Evolutionary conservation across 495 filamentous ascomycete genomes (phyloP), one percentile per base, ranked within the genome.

Genomic region (Annulohypoxylon moriforme): DNA sequence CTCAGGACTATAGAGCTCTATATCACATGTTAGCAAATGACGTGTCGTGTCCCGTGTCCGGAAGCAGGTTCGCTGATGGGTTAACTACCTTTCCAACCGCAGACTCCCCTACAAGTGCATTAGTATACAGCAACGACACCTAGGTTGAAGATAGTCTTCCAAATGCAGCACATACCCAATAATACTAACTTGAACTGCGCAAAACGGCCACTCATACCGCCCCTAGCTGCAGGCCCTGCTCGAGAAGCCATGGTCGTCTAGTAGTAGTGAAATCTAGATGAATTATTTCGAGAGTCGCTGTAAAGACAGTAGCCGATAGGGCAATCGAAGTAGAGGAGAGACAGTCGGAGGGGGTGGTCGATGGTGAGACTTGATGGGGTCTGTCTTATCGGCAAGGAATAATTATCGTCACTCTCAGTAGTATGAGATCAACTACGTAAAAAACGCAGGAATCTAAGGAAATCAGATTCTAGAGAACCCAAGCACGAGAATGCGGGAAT

Each of bases 161-260:
- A 55, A 49, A 27, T 40, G 25, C 9, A 29, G 14, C 52, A 67
- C 88, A 67, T 87, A 97, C 96, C 96, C 68, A 99, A 85, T 76
- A 99, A 85, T 64, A 99, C 96, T 75, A 99, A 89, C 87, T 99
- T 99, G 85, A 99, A 99, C 86, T 99, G 96, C 71, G 96, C 96
- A 83, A 99, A 99, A 75, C 94, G 91, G 74, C 79, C 84, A 78
- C 78, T 79, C 76, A 83, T 78, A 78, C 92, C 92, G 70, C 93
- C 90, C 78, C 87, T 86, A 80, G 91, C 92, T 80, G 92, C 87
- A 79, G 91, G 88, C 79, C 89, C 76, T 74, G 73, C 86, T 84
- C 94, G 86, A 77, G 92, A 86, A 79, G 94, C 91, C 94, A 97
- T 97, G 78, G 60, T 82, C 63, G 61, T 29, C 36, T 40, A 13